A percentile compares a stretch with the other conserved stretches of the same genome.
Conservation (phyloP, 768 basidiomycete species). For the Cystofilobasidium bisporidii region DNA sequence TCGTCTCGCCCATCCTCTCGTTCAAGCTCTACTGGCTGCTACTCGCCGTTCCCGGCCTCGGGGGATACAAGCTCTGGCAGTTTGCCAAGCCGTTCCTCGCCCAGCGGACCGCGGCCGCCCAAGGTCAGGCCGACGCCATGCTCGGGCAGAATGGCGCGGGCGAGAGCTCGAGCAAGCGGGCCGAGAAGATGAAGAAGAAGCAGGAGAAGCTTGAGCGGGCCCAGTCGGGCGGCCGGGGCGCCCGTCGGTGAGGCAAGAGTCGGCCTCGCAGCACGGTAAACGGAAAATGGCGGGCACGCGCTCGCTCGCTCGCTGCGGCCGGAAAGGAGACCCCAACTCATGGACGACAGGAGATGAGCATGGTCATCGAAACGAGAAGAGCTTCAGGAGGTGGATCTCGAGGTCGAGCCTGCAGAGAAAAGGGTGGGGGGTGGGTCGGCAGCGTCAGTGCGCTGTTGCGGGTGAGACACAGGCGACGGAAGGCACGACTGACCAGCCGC, state of each 20-base stretch:
- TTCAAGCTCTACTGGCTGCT: constrained; percentile 5
- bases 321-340: not conserved
- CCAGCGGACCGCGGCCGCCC: not conserved
- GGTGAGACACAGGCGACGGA: not conserved
- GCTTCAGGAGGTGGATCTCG: constrained; percentile 15
- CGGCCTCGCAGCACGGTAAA: not conserved
- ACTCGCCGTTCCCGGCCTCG: not conserved
- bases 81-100: constrained; percentile 7
- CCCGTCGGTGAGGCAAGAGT: not conserved
- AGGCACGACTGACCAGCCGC: constrained; percentile 6
- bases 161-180: constrained; percentile 7
- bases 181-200: constrained; percentile 14
- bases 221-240: not conserved
- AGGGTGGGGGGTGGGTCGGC: too few species aligned
- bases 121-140: not conserved
- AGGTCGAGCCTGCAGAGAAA: constrained; percentile 14
- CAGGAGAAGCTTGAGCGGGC: constrained; percentile 3
- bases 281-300: not conserved
- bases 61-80: not conserved
- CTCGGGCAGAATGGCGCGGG: not conserved
- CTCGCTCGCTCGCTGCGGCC: too few species aligned
- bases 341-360: not conserved
- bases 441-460: not conserved
- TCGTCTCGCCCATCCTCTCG: not conserved
- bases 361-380: not conserved